phyloP scores from a whole-genome alignment of 345 rosid genomes.

The Lumnitzera racemosa region DNA sequence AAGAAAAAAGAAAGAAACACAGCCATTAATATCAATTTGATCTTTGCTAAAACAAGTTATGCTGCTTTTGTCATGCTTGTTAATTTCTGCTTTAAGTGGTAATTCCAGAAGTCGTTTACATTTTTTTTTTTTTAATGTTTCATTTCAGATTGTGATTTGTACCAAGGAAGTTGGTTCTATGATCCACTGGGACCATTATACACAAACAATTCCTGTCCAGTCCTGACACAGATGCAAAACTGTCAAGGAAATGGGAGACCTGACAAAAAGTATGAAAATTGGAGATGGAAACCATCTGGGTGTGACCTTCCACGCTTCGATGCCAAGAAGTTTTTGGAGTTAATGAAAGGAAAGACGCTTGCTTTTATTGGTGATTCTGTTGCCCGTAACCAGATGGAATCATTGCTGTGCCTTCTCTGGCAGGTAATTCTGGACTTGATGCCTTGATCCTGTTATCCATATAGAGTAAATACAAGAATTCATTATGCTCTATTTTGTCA shows the following conservation, averaged over 20 bases:
- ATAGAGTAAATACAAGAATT: neutral
- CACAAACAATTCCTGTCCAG: slow-evolving; percentile 91
- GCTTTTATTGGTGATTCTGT: slow-evolving; percentile 95
- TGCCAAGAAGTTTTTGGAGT: slow-evolving; percentile 73
- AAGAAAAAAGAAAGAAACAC: too few relatives aligned
- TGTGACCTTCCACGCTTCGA: slow-evolving; percentile 94
- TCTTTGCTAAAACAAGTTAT: too few relatives aligned
- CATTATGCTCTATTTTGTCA: too few relatives aligned
- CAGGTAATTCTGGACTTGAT: slow-evolving; percentile 50
- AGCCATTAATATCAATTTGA: too few relatives aligned
- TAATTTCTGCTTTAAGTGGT: neutral
- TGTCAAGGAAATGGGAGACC: slow-evolving; percentile 99
- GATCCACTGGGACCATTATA: slow-evolving; percentile 72
- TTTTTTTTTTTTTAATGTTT: slow-evolving; percentile 9
- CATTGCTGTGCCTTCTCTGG: slow-evolving; percentile 96
- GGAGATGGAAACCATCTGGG: slow-evolving; percentile 88
- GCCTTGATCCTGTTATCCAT: slow-evolving; percentile 1
- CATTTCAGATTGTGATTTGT: slow-evolving; percentile 72
- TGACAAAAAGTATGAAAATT: slow-evolving; percentile 83
- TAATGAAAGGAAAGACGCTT: slow-evolving; percentile 89
- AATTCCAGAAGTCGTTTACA: slow-evolving; percentile 7
- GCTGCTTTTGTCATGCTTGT: neutral
- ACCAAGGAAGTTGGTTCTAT: slow-evolving; percentile 76
- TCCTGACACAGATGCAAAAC: slow-evolving; percentile 93
- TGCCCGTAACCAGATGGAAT: slow-evolving; percentile 99